These are phyloP conservation scores for Penstemon barbatus DNA, from an alignment of 257 asterid genomes.

Conservation along the genomic window DNA sequence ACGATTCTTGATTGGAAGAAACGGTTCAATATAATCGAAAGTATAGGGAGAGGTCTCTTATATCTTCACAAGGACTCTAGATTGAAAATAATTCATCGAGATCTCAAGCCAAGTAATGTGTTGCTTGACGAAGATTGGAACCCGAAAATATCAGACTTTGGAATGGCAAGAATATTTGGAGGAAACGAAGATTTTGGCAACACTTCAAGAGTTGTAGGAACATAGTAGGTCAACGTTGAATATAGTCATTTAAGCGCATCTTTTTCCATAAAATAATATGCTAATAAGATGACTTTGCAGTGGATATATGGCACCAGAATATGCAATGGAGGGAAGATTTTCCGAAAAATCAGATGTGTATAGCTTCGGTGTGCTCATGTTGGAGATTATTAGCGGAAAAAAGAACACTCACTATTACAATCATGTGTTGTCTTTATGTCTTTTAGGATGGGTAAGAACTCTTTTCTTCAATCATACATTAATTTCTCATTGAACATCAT, in stretches of 20 bases:
- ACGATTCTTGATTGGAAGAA: constrained; percentile 34
- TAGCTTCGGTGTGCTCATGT: constrained; percentile 36
- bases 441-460: constrained; percentile 31
- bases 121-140: constrained; percentile 41
- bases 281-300: constrained; percentile 12
- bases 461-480: neutral
- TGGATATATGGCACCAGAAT: constrained; percentile 48
- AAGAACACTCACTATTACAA: constrained; percentile 32
- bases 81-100: constrained; percentile 41
- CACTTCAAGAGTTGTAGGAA: constrained; percentile 43
- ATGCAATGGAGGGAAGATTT: constrained; percentile 38
- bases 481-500: too few species aligned
- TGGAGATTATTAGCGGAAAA: constrained; percentile 35
- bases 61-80: constrained; percentile 49
- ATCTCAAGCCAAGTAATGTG: constrained; percentile 42
- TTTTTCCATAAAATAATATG: neutral
- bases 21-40: constrained; percentile 36
- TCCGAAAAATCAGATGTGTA: constrained; percentile 37
- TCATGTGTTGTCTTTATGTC: constrained; percentile 29
- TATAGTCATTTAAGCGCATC: neutral
- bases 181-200: constrained; percentile 37
- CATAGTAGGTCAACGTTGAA: constrained; percentile 34
- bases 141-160: constrained; percentile 48
- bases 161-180: constrained; percentile 49
- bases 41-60: constrained; percentile 40